phyloP scores from a whole-genome alignment of 257 asterid genomes.

The Ophiorrhiza pumila region DNA sequence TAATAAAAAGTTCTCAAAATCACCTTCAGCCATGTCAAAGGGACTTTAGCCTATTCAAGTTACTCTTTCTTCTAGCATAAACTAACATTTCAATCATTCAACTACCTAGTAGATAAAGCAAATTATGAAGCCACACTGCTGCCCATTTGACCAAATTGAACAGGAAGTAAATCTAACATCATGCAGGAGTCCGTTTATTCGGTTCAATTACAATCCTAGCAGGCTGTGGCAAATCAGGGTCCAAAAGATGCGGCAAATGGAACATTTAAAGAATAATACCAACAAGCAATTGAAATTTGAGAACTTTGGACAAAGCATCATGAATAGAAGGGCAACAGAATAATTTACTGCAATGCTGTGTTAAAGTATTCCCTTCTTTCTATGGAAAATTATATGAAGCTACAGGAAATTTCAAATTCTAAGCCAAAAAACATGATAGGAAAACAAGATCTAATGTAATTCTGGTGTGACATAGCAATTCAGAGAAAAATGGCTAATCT shows the following conservation, averaged over 20 bases:
- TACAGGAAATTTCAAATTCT: not conserved
- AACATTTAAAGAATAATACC: not conserved
- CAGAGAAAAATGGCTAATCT: not conserved
- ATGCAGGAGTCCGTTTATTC: not conserved
- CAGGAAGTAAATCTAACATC: not conserved
- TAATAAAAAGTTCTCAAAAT: not conserved
- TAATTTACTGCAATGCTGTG: too few species aligned
- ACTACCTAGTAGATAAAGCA: not conserved
- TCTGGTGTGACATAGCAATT: not conserved
- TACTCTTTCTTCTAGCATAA: not conserved
- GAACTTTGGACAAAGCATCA: not conserved
- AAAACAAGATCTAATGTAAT: not conserved
- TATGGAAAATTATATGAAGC: not conserved
- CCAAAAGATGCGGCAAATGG: not conserved
- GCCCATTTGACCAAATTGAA: not conserved
- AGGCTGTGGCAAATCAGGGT: not conserved
- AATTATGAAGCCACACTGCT: not conserved
- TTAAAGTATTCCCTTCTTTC: not conserved
- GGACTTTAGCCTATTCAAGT: not conserved
- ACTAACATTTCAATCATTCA: not conserved
- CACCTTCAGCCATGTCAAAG: not conserved
- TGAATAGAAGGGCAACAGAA: too few species aligned
- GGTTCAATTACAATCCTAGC: not conserved
- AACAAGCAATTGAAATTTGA: not conserved
- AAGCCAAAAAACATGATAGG: not conserved